Evolutionary conservation across 1,284 basidiomycete genomes (phyloP), one percentile per base, ranked within the genome.

Genomic region (Cutaneotrichosporon daszewskae): DNA sequence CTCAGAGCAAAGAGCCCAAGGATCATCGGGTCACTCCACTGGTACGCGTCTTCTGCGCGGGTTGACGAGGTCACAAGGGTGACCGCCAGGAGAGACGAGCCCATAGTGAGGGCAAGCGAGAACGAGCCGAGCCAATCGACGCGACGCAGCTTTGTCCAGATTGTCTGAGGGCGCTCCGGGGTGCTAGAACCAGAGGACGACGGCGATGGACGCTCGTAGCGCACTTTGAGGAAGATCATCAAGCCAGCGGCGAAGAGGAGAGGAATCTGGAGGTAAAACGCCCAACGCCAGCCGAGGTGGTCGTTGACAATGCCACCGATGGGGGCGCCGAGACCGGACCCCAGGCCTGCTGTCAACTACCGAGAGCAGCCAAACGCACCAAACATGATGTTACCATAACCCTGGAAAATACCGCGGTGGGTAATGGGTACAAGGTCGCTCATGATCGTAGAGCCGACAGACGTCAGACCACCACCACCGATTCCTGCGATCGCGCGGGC

Each of bases 301-400:
- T 91, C 88, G 59, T 85, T 84, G 55, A 89, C 76, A 79, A 84
- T 85, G 20, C 89, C 88, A 31, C 88, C 89, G 8, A 92, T 55
- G n/a, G 89, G 88, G 17, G 87, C 89, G 35, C 89, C 89, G n/a
- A 90, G 73, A 29, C 83, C 54, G 44, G 43, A 46, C 46, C 37
- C 40, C 19, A 31, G 12, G 40, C 40, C 23, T 27, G n/a, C 8
- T 3, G 23, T 37, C 22, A 26, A 9, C 11, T 11, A 12, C 2
- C 24, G 19, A 23, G 4, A 47, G 45, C 38, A 45, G 32, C 83
- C 85, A 36, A 84, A 79, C 25, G 49, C 54, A 13, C 60, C 53
- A 26, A 57, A 70, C 75, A 62, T 74, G 83, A 91, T 81, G 64
- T 90, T 91, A 22, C 83, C 82, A 75, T 87, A 78, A 43, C 88